phyloP scores from a whole-genome alignment of 106 monocot species.

The Dioscorea zingiberensis region DNA sequence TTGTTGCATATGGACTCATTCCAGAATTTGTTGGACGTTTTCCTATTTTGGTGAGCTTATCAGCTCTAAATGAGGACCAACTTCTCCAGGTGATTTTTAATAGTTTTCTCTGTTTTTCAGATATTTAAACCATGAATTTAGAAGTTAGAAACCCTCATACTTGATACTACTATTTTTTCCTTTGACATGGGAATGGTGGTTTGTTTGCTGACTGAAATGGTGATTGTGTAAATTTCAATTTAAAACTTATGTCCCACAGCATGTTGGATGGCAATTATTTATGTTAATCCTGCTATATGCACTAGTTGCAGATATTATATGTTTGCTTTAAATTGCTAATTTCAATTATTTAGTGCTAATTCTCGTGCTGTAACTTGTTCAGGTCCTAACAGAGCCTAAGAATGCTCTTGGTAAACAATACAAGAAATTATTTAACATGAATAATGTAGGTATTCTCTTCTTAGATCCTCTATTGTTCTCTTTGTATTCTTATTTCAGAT shows the following conservation, averaged over 20 bases:
- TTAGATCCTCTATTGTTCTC: neutral
- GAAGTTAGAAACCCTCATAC: too few relatives aligned
- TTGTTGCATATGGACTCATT: conserved; percentile 92
- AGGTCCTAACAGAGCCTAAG: conserved; percentile 91
- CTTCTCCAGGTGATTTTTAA: conserved; percentile 70
- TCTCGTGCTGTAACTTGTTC: conserved; percentile 5
- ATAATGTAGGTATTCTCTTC: conserved; percentile 52
- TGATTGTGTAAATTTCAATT: too few relatives aligned
- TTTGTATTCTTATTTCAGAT: too few relatives aligned
- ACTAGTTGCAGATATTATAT: conserved; percentile 1
- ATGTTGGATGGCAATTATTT: too few relatives aligned
- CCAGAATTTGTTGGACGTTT: conserved; percentile 99
- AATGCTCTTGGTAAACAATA: conserved; percentile 97
- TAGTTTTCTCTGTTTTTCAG: too few relatives aligned
- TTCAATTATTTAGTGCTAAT: neutral
- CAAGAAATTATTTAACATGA: conserved; percentile 95
- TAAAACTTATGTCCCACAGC: too few relatives aligned
- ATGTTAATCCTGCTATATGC: too few relatives aligned
- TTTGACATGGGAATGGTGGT: too few relatives aligned
- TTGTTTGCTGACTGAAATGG: too few relatives aligned
- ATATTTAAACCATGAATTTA: too few relatives aligned
- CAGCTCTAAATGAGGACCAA: conserved; percentile 84
- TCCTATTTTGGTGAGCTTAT: conserved; percentile 86
- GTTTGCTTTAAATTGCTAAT: neutral
- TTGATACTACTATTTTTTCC: too few relatives aligned